Evolutionary conservation across 352 stramenopile species (phyloP).

Genomic region (Pythium pyrilobum): DNA sequence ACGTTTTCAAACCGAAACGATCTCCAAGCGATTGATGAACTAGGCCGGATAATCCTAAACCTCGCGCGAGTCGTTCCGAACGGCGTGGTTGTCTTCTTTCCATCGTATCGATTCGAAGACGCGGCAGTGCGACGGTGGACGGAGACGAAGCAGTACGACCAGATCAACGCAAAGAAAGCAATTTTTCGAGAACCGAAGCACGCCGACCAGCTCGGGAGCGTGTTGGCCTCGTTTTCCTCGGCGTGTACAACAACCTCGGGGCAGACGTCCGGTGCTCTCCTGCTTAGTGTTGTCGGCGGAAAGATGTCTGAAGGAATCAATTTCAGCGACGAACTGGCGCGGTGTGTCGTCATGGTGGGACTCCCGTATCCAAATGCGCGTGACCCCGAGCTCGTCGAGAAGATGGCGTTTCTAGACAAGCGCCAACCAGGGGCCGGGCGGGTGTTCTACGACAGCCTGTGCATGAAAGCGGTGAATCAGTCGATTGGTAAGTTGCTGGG

Average conservation of each 20-base stretch:
- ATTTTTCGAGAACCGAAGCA: conserved; percentile 94
- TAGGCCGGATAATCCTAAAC: conserved; percentile 93
- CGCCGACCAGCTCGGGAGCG: conserved; percentile 87
- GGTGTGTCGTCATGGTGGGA: conserved; percentile 97
- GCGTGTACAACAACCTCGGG: conserved; percentile 27
- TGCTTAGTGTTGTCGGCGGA: conserved; percentile 97
- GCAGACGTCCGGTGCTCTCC: conserved; percentile 50
- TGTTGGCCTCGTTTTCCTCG: conserved; percentile 85
- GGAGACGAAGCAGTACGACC: conserved; percentile 61
- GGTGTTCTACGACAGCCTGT: conserved; percentile 97
- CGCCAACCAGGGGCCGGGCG: conserved; percentile 55
- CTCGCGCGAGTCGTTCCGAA: conserved; percentile 87
- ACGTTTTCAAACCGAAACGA: conserved; percentile 79
- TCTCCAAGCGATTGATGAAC: conserved; percentile 87
- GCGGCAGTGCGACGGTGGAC: conserved; percentile 85
- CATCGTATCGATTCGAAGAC: conserved; percentile 96
- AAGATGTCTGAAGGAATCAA: conserved; percentile 99
- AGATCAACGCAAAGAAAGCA: conserved; percentile 86
- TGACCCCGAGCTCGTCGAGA: conserved; percentile 96
- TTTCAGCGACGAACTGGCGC: conserved; percentile 97
- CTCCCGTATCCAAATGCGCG: conserved; percentile 97
- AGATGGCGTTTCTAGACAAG: conserved; percentile 93
- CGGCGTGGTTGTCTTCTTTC: conserved; percentile 97
- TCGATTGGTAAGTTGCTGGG: conserved; percentile 85
- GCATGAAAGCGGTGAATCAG: conserved; percentile 99